These are phyloP conservation scores for Emericellopsis cladophorae DNA, from an alignment of 2,329 filamentous ascomycete species.

Conservation along the genomic window DNA sequence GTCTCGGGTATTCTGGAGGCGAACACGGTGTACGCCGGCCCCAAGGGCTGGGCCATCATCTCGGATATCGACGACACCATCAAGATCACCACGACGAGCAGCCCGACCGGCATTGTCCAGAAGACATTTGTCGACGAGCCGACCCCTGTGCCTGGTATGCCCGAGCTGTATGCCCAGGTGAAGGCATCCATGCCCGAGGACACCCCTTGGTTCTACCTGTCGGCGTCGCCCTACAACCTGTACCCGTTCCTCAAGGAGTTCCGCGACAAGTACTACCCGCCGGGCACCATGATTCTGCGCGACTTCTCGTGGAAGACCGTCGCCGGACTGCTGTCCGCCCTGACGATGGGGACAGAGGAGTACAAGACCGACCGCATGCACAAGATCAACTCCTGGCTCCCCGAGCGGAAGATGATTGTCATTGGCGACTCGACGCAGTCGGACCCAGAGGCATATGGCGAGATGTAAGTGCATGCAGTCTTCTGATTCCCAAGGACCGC, in stretches of 20 bases:
- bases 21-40: slow-evolving; percentile 61
- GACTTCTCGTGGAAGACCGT: slow-evolving; percentile 81
- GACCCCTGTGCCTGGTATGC: slow-evolving; percentile 65
- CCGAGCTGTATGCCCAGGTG: slow-evolving; percentile 64
- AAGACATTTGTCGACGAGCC: slow-evolving; percentile 75
- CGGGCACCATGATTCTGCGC: slow-evolving; percentile 71
- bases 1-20: slow-evolving; percentile 45
- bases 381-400: slow-evolving; percentile 69
- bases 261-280: slow-evolving; percentile 55
- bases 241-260: slow-evolving; percentile 78
- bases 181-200: slow-evolving; percentile 35
- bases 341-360: slow-evolving; percentile 69
- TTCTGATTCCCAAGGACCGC: neutral
- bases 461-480: slow-evolving; percentile 41
- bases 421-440: slow-evolving; percentile 87
- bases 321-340: slow-evolving; percentile 61
- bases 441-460: slow-evolving; percentile 82
- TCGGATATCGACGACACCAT: slow-evolving; percentile 96
- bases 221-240: slow-evolving; percentile 86
- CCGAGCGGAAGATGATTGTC: slow-evolving; percentile 64
- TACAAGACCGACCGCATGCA: slow-evolving; percentile 77
- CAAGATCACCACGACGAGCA: slow-evolving; percentile 75
- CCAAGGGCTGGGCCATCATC: slow-evolving; percentile 73
- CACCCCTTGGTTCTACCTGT: slow-evolving; percentile 85
- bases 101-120: slow-evolving; percentile 66